Evolutionary conservation across 306 rosid species (phyloP).

Genomic region (Potentilla sterilis): DNA sequence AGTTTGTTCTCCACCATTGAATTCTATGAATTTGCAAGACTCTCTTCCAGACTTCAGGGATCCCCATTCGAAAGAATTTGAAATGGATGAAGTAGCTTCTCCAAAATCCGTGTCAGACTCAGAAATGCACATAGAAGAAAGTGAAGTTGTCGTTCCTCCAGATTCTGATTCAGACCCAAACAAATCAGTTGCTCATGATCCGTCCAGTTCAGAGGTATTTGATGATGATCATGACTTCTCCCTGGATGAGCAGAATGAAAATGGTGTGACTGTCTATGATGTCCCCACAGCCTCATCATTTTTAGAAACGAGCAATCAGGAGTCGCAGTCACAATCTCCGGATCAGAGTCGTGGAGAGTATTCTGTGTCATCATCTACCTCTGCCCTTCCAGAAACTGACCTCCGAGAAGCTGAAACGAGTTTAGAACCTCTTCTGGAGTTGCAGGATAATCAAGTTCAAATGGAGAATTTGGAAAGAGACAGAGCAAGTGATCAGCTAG

Average conservation of each 20-base stretch:
- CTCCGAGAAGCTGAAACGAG: constrained; percentile 36
- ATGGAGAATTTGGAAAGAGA: constrained; percentile 24
- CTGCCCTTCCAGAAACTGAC: constrained; percentile 30
- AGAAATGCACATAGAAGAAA: constrained; percentile 29
- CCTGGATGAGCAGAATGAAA: constrained; percentile 28
- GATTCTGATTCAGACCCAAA: constrained; percentile 31
- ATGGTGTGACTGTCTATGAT: constrained; percentile 33
- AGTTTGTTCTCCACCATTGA: constrained; percentile 36
- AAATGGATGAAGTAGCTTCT: constrained; percentile 40
- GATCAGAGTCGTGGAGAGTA: constrained; percentile 28
- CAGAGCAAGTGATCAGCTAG: constrained; percentile 27
- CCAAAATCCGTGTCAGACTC: constrained; percentile 32
- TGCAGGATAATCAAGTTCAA: constrained; percentile 39
- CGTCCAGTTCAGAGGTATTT: constrained; percentile 32
- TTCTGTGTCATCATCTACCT: constrained; percentile 34
- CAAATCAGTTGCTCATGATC: constrained; percentile 28
- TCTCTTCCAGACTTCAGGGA: constrained; percentile 31
- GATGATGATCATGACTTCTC: constrained; percentile 31
- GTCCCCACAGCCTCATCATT: constrained; percentile 28
- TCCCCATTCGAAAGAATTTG: constrained; percentile 32
- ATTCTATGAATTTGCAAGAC: constrained; percentile 29
- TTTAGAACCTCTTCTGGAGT: constrained; percentile 27
- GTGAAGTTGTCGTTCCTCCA: constrained; percentile 32
- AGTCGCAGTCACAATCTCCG: constrained; percentile 32
- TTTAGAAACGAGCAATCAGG: constrained; percentile 31